Evolutionary conservation across 2,329 filamentous ascomycete species (phyloP), one percentile per base, ranked within the genome.

Genomic region (Sporothrix protearum): DNA sequence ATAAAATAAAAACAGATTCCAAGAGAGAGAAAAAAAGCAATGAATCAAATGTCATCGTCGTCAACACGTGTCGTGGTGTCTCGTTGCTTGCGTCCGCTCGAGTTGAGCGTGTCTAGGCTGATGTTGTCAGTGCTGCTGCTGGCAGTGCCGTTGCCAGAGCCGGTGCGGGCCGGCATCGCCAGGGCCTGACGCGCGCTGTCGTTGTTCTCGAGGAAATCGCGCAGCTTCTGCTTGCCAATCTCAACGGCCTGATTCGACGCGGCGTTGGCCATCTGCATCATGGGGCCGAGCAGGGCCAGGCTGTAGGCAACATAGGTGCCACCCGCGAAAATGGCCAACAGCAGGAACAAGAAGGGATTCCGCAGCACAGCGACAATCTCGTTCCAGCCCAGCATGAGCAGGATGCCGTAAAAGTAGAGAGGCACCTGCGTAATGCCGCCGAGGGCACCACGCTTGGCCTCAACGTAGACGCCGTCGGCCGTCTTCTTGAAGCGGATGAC

Each of bases 401-500:
- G 85, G 71, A 98, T 81, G 55, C 89, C 93, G 77, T 97, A 99
- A 81, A 99, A 97, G 82, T 97, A 98, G 73, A 97, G 83, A 6
- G 96, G 96, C 67, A 99, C 90, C 81, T 97, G 94, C 4, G 94
- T 92, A 77, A 99, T 92, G 71, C 95, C 94, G 70, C 96, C 96
- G 79, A 99, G 96, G 55, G 96, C 96, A 79, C 95, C 94, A 72
- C 96, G 89, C 86, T 99, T 99, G 67, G 96, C 96, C 83, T 99
- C 96, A 55, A 99, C 94, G 77, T 97, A 99, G 3, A 99, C 95
- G 8, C 94, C 96, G 79, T 99, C 96, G 0, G 96, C 96, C 47
- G 93, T 96, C 86, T 98, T 98, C 86, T 97, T 98, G 87, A 99
- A 99, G 71, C 96, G 88, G 16, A 97, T 91, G 10, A 94, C 93